A percentile compares a stretch with the other conserved stretches of the same genome.
Conservation (phyloP, 1,139 yeast genomes). For the Magnusiomyces sp. region DNA sequence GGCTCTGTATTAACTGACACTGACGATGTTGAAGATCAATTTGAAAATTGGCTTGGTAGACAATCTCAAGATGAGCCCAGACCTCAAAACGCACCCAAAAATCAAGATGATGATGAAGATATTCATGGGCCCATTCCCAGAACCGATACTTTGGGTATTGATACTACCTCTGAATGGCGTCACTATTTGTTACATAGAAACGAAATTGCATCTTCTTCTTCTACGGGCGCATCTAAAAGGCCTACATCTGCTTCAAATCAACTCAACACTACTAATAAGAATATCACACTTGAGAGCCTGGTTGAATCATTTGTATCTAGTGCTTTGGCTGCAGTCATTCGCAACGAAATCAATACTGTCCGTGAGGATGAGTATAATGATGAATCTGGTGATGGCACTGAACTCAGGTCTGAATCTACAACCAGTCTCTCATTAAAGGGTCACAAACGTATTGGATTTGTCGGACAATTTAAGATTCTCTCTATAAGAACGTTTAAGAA, state of each 20-base stretch:
- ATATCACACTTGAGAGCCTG: conserved; percentile 22
- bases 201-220: conserved; percentile 32
- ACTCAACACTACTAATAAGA: neutral
- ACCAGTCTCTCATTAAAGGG: conserved; percentile 10
- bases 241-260: neutral
- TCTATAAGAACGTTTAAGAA: conserved; percentile 87
- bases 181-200: conserved; percentile 82
- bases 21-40: conserved; percentile 10
- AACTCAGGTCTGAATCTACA: neutral
- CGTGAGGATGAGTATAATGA: conserved; percentile 18
- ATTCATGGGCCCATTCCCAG: conserved; percentile 29
- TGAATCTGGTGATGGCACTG: conserved; percentile 26
- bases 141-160: conserved; percentile 20
- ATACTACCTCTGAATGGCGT: conserved; percentile 76
- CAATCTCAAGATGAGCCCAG: conserved; percentile 1
- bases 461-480: conserved; percentile 57
- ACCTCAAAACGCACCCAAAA: neutral
- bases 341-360: conserved; percentile 37
- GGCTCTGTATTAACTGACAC: conserved; percentile 15
- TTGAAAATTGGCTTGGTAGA: conserved; percentile 8
- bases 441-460: conserved; percentile 44
- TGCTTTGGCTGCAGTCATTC: conserved; percentile 43
- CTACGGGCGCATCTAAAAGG: too few relatives aligned
- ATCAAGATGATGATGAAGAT: conserved; percentile 33
- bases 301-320: conserved; percentile 39